Evolutionary conservation across 202 grass and related monocot genomes (phyloP).

Genomic region (Carex arenaria): DNA sequence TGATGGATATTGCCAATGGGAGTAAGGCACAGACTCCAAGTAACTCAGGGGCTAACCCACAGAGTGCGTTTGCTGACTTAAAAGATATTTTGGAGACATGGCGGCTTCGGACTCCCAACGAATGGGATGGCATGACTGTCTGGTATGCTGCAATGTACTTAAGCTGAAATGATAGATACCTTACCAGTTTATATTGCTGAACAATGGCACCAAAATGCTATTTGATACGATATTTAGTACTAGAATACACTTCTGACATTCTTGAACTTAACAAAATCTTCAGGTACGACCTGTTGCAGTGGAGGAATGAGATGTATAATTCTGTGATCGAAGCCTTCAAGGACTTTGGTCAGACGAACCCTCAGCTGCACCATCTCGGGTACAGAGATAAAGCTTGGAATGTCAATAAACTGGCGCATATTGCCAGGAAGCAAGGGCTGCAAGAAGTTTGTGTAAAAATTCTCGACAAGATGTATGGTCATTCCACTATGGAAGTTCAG

Average conservation of each 20-base stretch:
- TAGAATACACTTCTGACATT: not conserved
- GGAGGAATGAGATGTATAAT: slow-evolving; percentile 99
- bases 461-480: slow-evolving; percentile 98
- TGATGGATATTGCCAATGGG: slow-evolving; percentile 93
- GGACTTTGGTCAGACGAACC: slow-evolving; percentile 83
- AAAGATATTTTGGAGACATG: slow-evolving; percentile 99
- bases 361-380: slow-evolving; percentile 98
- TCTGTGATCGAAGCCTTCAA: slow-evolving; percentile 98
- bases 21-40: slow-evolving; percentile 75
- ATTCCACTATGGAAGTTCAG: slow-evolving; percentile 99
- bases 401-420: slow-evolving; percentile 97
- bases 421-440: slow-evolving; percentile 93
- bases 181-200: not conserved
- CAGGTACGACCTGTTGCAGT: slow-evolving; percentile 77
- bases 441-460: slow-evolving; percentile 98
- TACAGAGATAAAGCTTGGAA: slow-evolving; percentile 99
- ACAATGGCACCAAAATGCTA: not conserved
- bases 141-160: slow-evolving; percentile 40
- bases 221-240: not conserved
- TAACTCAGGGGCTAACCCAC: slow-evolving; percentile 73
- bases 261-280: not conserved
- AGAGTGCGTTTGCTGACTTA: slow-evolving; percentile 78
- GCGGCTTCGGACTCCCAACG: slow-evolving; percentile 93
- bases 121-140: slow-evolving; percentile 93
- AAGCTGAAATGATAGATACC: not conserved